phyloP scores from a whole-genome alignment of 2,329 filamentous ascomycete genomes.

The Arthrobotrys sphaeroides region DNA sequence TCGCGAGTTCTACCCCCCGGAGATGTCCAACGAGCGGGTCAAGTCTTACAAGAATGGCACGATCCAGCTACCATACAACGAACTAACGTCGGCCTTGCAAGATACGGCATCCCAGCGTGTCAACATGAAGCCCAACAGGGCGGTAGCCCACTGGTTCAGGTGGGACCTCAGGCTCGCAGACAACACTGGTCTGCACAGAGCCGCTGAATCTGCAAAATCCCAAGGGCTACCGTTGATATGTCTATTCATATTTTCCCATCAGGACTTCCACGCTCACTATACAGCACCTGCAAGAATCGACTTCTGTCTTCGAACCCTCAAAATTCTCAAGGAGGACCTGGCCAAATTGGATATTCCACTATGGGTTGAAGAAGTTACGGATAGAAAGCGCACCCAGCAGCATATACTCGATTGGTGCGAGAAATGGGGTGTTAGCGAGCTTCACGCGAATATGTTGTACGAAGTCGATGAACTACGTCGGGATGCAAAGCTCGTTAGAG shows the following conservation, averaged over 20 bases:
- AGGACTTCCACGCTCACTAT: slow-evolving; percentile 85
- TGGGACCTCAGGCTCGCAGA: slow-evolving; percentile 78
- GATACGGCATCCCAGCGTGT: slow-evolving; percentile 69
- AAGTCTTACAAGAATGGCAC: slow-evolving; percentile 75
- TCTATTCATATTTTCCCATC: slow-evolving; percentile 80
- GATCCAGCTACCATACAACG: slow-evolving; percentile 77
- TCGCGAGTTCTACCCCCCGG: slow-evolving; percentile 81
- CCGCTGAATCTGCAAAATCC: slow-evolving; percentile 73
- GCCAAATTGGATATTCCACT: slow-evolving; percentile 78
- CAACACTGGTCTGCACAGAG: slow-evolving; percentile 75
- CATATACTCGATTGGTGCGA: slow-evolving; percentile 73
- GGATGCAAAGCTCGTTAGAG: slow-evolving; percentile 73
- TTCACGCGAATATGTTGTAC: slow-evolving; percentile 88
- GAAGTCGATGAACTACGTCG: slow-evolving; percentile 88
- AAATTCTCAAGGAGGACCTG: slow-evolving; percentile 73
- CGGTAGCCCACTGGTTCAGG: slow-evolving; percentile 91
- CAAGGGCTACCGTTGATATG: slow-evolving; percentile 77
- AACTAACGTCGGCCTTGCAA: slow-evolving; percentile 70
- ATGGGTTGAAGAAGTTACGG: slow-evolving; percentile 75
- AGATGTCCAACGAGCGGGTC: slow-evolving; percentile 84
- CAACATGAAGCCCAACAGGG: slow-evolving; percentile 67
- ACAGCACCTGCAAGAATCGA: slow-evolving; percentile 78
- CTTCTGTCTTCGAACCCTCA: slow-evolving; percentile 78
- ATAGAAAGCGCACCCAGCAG: slow-evolving; percentile 70
- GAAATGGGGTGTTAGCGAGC: slow-evolving; percentile 76